Conservation (phyloP, 306 rosid species). For the Cucurbita ficifolia region DNA sequence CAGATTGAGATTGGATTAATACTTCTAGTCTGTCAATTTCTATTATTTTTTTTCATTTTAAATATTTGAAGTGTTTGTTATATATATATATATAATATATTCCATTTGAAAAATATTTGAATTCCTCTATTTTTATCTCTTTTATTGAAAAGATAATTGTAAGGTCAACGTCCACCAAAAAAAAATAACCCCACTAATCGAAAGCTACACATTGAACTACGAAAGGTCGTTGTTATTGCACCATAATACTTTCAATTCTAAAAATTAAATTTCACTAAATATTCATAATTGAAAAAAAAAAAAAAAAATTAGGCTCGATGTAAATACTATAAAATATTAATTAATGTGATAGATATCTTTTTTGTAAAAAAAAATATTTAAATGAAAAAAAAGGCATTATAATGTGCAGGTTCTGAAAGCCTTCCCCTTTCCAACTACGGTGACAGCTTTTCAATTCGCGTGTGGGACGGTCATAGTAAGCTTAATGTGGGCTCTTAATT, state of each 20-base stretch:
- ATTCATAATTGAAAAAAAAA: too few relatives aligned
- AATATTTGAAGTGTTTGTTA: not conserved
- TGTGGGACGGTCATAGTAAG: conserved; percentile 46
- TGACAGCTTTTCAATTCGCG: conserved; percentile 53
- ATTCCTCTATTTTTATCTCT: not conserved
- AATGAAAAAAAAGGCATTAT: not conserved
- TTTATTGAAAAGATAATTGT: not conserved
- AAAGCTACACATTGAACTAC: too few relatives aligned
- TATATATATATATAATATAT: too few relatives aligned
- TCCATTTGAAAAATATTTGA: not conserved
- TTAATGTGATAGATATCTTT: too few relatives aligned
- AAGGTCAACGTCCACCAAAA: not conserved
- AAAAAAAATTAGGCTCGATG: too few relatives aligned
- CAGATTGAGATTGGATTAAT: not conserved
- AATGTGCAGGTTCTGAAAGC: conserved; percentile 52
- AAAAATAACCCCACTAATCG: too few relatives aligned
- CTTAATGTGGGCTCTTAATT: conserved; percentile 67
- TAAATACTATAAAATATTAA: too few relatives aligned
- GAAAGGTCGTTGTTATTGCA: too few relatives aligned
- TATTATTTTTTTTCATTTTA: not conserved
- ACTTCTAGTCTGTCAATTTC: not conserved
- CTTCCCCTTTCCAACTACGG: conserved; percentile 48
- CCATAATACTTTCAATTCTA: too few relatives aligned
- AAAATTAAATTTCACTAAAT: too few relatives aligned
- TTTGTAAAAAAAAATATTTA: too few relatives aligned